These are phyloP conservation scores for Scedosporium dehoogii DNA, from an alignment of 2,329 filamentous ascomycete genomes.

Conservation along the genomic window DNA sequence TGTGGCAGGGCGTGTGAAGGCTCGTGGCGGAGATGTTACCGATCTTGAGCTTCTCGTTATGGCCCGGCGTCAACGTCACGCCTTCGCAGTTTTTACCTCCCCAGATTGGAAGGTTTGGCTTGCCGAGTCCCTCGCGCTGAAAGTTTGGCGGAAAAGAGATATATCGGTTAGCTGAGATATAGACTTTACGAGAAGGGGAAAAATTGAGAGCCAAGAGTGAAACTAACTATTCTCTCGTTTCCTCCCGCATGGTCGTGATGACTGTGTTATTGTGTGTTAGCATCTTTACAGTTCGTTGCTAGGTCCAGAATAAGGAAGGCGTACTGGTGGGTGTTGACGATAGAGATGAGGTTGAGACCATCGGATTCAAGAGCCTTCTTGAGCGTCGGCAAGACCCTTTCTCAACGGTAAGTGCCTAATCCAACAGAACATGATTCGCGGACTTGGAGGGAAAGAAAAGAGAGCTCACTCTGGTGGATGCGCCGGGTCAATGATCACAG, in stretches of 20 bases:
- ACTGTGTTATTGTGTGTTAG: constrained; percentile 33
- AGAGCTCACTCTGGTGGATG: constrained; percentile 60
- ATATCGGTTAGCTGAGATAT: not conserved
- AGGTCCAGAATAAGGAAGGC: constrained; percentile 20
- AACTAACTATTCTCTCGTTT: constrained; percentile 66
- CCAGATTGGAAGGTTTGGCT: constrained; percentile 61
- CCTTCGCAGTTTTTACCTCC: constrained; percentile 78
- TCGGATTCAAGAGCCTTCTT: constrained; percentile 62
- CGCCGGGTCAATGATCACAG: constrained; percentile 71
- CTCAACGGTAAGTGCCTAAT: not conserved
- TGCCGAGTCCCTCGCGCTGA: constrained; percentile 31
- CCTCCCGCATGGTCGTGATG: constrained; percentile 94
- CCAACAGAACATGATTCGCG: not conserved
- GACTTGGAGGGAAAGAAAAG: not conserved
- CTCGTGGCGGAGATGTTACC: constrained; percentile 76
- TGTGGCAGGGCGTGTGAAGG: constrained; percentile 95
- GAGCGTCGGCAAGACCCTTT: constrained; percentile 52
- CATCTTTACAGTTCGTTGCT: not conserved
- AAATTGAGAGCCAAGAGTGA: not conserved
- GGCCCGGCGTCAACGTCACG: constrained; percentile 65
- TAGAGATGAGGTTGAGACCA: constrained; percentile 73
- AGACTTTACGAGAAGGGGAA: not conserved
- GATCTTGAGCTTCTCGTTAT: constrained; percentile 72
- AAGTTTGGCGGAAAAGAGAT: not conserved
- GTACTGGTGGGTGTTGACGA: constrained; percentile 96